Percentiles rank a stretch among this genome's conserved stretches.
These are phyloP conservation scores for Suillus variegatus DNA, from an alignment of 768 basidiomycete genomes.

Conservation along the genomic window DNA sequence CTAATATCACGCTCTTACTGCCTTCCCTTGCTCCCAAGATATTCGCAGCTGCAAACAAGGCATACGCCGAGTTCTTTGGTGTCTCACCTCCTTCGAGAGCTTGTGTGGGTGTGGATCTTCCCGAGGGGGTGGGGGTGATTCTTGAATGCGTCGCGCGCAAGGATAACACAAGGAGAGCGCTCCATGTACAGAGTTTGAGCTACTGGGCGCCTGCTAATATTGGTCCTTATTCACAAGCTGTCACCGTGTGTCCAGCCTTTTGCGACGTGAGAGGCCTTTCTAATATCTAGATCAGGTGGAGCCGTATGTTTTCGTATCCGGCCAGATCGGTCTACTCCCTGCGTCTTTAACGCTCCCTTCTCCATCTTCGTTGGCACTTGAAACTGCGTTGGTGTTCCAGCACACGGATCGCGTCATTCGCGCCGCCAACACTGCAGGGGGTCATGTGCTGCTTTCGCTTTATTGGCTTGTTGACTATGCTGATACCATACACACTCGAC, in stretches of 20 bases:
- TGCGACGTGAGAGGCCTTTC: neutral
- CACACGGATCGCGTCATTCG: constrained; percentile 71
- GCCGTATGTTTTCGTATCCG: constrained; percentile 84
- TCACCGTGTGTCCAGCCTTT: constrained; percentile 55
- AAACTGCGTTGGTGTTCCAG: constrained; percentile 77
- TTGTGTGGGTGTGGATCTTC: constrained; percentile 84
- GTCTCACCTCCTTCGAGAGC: constrained; percentile 91
- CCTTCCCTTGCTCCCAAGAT: constrained; percentile 66
- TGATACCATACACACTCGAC: constrained; percentile 42
- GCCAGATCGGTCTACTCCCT: constrained; percentile 92
- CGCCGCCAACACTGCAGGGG: constrained; percentile 58
- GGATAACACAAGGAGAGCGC: constrained; percentile 53
- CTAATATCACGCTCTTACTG: constrained; percentile 82
- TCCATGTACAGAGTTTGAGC: constrained; percentile 95
- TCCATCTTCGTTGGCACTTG: constrained; percentile 46
- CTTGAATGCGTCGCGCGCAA: constrained; percentile 77
- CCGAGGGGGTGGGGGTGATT: constrained; percentile 52
- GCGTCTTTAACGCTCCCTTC: constrained; percentile 64
- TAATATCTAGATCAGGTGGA: constrained; percentile 50
- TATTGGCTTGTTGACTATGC: constrained; percentile 64
- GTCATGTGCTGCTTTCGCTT: constrained; percentile 62
- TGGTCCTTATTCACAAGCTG: constrained; percentile 95
- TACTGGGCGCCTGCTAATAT: constrained; percentile 99
- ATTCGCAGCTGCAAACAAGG: constrained; percentile 75
- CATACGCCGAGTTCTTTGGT: constrained; percentile 84